phyloP scores from a whole-genome alignment of 139 green algal species.

The Eudorina sp. region DNA sequence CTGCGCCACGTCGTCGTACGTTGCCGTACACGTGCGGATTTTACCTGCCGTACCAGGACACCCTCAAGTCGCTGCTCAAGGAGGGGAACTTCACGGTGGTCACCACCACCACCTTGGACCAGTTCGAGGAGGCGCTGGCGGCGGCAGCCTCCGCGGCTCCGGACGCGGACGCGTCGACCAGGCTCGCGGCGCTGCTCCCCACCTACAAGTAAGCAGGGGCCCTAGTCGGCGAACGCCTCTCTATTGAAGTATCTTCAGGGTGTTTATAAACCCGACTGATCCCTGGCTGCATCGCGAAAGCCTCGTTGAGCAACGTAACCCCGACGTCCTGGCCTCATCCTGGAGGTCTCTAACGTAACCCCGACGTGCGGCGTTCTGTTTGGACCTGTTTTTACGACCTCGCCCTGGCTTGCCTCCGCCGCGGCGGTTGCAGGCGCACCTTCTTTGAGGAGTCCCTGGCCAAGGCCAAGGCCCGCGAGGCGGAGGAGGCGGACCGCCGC shows the following conservation, averaged over 20 bases:
- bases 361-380: no score
- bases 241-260: no score
- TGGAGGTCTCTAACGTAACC: no score
- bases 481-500: constrained; percentile 55
- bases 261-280: no score
- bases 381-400: no score
- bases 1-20: no score
- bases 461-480: constrained; percentile 59
- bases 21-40: no score
- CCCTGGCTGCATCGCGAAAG: no score
- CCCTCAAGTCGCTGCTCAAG: constrained; percentile 31
- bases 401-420: no score
- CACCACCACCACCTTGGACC: constrained; percentile 31
- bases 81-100: constrained; percentile 16
- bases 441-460: constrained; percentile 76
- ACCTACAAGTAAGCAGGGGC: background rate
- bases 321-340: no score
- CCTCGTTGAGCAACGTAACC: no score
- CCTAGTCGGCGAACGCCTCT: no score
- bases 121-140: constrained; percentile 46
- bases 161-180: background rate
- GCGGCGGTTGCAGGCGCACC: constrained; percentile 64
- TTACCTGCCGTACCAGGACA: constrained; percentile 34
- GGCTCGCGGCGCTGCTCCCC: background rate
- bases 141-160: constrained; percentile 24